Base-by-base conservation (phyloP, 495 filamentous ascomycete species). In the Parachaetomium inaequale region DNA sequence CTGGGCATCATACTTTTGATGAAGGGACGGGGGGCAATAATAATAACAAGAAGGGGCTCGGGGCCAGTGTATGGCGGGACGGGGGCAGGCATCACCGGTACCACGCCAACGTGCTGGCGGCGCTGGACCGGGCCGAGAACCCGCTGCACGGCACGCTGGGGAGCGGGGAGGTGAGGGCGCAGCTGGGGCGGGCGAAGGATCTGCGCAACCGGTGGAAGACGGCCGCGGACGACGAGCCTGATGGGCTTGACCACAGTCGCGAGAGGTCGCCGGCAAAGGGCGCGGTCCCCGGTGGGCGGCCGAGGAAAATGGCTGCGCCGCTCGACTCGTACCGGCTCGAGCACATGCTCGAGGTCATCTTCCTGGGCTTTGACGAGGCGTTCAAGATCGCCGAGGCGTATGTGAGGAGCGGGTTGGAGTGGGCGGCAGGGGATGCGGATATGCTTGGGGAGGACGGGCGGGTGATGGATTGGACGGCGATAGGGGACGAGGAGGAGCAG, bases 141-240 rank as follows among this genome's bases (percentile, higher is more conserved):
- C 86, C 85, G 3, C 69, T 88, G 14, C 73, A 81, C 25, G 64
- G 61, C 0, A 75, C 81, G 1, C 74, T 89, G 14, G 85, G 84
- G 0, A 67, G 34, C 0, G 78, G 79, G 0, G 73, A 77, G 11
- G 79, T 84, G 2, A 70, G 74, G 15, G 63, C 63, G 12, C 78
- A 84, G 57, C 70, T 89, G n/a, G 71, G 71, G 19, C 68, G 78
- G 42, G 86, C 86, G 2, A 89, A 89, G 66, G 85, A 88, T 50
- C 74, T 87, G 25, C 74, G 86, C 6, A 89, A 89, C 63, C 76
- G 82, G 4, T 89, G 86, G 86, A 89, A 89, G 73, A 81, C 82
- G 26, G 84, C 82, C 0, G 81, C 78, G 47, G 78, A 83, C 23
- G 73, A 72, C 6, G 79, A 79, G 28, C 75, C 81, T 15, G 67